phyloP scores from a whole-genome alignment of 495 filamentous ascomycete species.

The Immersiella caudata region DNA sequence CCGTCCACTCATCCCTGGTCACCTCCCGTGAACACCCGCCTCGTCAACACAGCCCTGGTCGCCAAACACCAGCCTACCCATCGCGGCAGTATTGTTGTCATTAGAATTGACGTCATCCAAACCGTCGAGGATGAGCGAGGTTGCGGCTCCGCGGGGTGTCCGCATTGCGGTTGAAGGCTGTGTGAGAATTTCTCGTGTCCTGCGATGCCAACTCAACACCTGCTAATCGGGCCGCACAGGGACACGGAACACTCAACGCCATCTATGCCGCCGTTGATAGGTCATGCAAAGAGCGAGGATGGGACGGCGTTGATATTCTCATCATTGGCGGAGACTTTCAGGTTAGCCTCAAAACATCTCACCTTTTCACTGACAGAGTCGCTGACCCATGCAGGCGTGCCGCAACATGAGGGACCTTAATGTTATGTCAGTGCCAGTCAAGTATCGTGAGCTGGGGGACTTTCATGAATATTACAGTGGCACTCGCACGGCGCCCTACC shows the following conservation, averaged over 20 bases:
- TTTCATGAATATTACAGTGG: constrained; percentile 94
- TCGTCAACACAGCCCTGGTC: constrained; percentile 10
- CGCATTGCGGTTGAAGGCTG: constrained; percentile 75
- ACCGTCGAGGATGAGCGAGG: constrained; percentile 3
- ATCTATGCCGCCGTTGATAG: constrained; percentile 78
- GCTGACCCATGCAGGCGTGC: constrained; percentile 61
- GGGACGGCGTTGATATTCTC: constrained; percentile 77
- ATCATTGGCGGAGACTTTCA: constrained; percentile 94
- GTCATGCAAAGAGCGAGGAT: constrained; percentile 64
- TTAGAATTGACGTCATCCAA: background rate
- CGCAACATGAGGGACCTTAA: constrained; percentile 86
- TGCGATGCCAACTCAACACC: constrained; percentile 23
- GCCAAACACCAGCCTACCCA: constrained; percentile 1
- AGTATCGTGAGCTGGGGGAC: constrained; percentile 82
- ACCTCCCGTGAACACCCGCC: constrained; percentile 7
- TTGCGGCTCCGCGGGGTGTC: constrained; percentile 41
- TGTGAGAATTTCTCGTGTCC: constrained; percentile 53
- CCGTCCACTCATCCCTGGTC: background rate
- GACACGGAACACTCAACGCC: constrained; percentile 85
- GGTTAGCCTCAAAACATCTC: constrained; percentile 45
- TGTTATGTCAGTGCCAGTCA: constrained; percentile 80
- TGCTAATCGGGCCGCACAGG: constrained; percentile 52
- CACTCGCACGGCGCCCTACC: constrained; percentile 70
- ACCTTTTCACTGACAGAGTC: background rate
- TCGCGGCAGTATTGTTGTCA: background rate